phyloP scores from a whole-genome alignment of 2,329 filamentous ascomycete species.

The Alternaria infectoria region DNA sequence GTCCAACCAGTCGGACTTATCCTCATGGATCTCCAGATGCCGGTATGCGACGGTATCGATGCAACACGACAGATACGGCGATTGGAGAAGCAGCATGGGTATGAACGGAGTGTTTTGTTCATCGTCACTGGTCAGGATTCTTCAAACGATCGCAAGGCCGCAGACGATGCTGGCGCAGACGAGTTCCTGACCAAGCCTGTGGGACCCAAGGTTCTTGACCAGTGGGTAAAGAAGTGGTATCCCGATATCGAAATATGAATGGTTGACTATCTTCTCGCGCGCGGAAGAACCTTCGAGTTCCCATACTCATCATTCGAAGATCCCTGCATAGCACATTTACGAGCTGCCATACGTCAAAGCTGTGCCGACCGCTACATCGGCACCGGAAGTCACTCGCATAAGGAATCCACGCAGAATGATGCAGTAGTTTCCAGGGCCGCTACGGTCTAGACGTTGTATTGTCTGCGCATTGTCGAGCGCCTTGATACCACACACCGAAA shows the following conservation, averaged over 20 bases:
- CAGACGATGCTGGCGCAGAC: slow-evolving; percentile 37
- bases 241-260: slow-evolving; percentile 16
- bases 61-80: slow-evolving; percentile 44
- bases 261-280: neutral
- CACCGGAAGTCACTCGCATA: neutral
- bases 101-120: slow-evolving; percentile 35
- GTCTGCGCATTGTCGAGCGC: neutral
- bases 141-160: slow-evolving; percentile 27
- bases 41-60: slow-evolving; percentile 47
- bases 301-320: neutral
- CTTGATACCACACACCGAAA: neutral
- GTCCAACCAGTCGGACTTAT: slow-evolving; percentile 39
- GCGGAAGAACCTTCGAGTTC: neutral
- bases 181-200: slow-evolving; percentile 44
- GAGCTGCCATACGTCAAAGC: neutral
- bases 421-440: neutral
- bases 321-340: neutral
- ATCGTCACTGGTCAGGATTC: slow-evolving; percentile 46
- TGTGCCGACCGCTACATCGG: neutral
- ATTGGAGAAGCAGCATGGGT: slow-evolving; percentile 35
- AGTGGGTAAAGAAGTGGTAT: slow-evolving; percentile 28
- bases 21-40: slow-evolving; percentile 54
- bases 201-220: slow-evolving; percentile 37
- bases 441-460: neutral
- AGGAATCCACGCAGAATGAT: neutral